Percentiles rank a stretch among this genome's conserved stretches.
phyloP scores from a whole-genome alignment of 768 basidiomycete species.

The Suillus americanus region DNA sequence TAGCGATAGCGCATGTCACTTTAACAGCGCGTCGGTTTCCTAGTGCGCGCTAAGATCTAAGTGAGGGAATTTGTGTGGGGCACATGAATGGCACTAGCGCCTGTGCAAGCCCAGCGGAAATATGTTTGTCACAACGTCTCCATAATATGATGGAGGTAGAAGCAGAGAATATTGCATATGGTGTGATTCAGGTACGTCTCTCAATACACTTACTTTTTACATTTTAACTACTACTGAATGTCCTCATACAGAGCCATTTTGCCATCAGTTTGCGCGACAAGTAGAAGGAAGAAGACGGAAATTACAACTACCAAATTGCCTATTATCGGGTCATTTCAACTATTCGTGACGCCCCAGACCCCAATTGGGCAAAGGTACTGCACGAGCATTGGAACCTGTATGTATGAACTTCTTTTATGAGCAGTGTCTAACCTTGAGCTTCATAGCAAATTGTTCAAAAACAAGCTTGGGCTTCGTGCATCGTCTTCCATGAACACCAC shows the following conservation, averaged over 20 bases:
- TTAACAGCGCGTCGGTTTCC: too few relatives aligned
- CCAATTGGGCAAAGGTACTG: neutral
- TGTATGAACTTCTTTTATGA: neutral
- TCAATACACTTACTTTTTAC: neutral
- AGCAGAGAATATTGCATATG: slow-evolving; percentile 10
- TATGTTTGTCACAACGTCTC: too few relatives aligned
- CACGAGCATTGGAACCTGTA: slow-evolving; percentile 7
- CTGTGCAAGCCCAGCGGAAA: too few relatives aligned
- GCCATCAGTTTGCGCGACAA: neutral
- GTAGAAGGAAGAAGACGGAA: slow-evolving; percentile 5
- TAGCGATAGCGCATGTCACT: too few relatives aligned
- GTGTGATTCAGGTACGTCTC: neutral
- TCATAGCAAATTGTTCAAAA: neutral
- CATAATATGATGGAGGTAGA: slow-evolving; percentile 3
- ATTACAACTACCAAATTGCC: neutral
- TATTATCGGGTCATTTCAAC: slow-evolving; percentile 1
- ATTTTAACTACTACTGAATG: neutral
- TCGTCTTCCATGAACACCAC: neutral
- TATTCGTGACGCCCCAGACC: slow-evolving; percentile 3
- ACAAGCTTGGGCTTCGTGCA: neutral
- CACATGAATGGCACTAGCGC: too few relatives aligned
- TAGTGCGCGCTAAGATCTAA: too few relatives aligned
- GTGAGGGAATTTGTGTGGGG: too few relatives aligned
- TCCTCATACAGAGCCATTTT: neutral
- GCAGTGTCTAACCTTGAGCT: neutral